Evolutionary conservation across 148 eudicot species (phyloP).

Genomic region (Rhododendron ovatum): DNA sequence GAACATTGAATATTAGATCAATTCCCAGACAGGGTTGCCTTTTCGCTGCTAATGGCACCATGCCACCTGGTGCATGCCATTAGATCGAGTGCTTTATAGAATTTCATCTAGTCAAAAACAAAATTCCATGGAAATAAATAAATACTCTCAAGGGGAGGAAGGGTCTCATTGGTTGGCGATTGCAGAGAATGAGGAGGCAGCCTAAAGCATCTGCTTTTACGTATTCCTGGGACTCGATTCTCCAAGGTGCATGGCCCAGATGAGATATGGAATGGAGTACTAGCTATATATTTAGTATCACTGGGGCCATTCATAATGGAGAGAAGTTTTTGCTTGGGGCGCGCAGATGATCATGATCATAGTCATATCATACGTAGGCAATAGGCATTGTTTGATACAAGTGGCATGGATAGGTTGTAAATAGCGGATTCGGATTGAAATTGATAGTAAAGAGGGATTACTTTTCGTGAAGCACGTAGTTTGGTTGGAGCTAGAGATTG

Average conservation of each 20-base stretch:
- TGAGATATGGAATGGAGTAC: too few relatives aligned
- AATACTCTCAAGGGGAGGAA: not conserved
- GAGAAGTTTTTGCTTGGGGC: too few relatives aligned
- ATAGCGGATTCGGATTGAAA: too few relatives aligned
- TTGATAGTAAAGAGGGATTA: too few relatives aligned
- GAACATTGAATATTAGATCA: not conserved
- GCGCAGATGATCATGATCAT: too few relatives aligned
- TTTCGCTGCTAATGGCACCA: not conserved
- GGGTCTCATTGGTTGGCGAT: not conserved
- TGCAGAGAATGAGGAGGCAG: not conserved
- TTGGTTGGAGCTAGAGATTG: too few relatives aligned
- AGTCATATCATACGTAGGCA: too few relatives aligned
- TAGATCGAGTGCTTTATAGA: not conserved
- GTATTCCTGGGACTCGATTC: not conserved
- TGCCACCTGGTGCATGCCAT: not conserved
- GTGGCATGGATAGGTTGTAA: too few relatives aligned
- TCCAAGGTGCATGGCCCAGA: not conserved
- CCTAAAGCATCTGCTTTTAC: not conserved
- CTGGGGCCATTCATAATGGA: too few relatives aligned
- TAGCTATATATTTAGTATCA: too few relatives aligned
- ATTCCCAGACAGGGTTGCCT: not conserved
- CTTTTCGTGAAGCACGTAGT: too few relatives aligned
- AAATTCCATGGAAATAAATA: not conserved
- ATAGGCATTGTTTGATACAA: too few relatives aligned
- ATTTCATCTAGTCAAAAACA: not conserved